Percentiles rank a stretch among this genome's conserved stretches.
Conservation (phyloP, 306 rosid species). For the Luffa aegyptiaca region DNA sequence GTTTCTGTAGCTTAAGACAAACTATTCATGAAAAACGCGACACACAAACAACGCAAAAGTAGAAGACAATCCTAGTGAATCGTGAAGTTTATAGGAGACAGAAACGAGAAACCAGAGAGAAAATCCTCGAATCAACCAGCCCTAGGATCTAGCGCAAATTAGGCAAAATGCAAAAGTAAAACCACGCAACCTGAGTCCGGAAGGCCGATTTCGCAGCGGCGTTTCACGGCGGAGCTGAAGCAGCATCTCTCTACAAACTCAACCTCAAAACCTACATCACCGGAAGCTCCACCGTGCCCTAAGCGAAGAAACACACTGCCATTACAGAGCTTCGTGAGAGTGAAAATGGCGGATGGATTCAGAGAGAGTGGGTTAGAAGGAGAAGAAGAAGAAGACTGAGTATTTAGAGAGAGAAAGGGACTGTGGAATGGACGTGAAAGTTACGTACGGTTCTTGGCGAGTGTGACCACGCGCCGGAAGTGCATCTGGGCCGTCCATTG, state of each 20-base stretch:
- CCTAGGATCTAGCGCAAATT: slow-evolving; percentile 2
- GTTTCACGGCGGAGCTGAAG: not conserved
- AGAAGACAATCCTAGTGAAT: not conserved
- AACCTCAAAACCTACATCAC: not conserved
- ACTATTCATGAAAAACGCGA: not conserved
- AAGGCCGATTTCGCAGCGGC: not conserved
- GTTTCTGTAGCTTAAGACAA: not conserved
- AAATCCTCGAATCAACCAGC: not conserved
- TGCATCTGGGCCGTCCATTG: not conserved
- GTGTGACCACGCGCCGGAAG: not conserved
- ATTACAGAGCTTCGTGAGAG: not conserved
- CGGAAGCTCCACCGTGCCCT: not conserved
- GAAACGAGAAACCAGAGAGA: not conserved
- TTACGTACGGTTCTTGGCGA: not conserved
- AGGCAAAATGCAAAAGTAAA: not conserved
- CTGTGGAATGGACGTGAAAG: not conserved
- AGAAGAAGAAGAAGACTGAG: not conserved
- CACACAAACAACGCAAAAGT: not conserved
- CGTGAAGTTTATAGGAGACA: not conserved
- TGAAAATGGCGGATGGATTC: not conserved
- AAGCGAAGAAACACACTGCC: not conserved
- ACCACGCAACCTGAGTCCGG: not conserved
- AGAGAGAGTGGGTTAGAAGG: not conserved
- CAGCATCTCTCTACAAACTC: not conserved
- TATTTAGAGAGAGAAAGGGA: not conserved